phyloP scores from a whole-genome alignment of 2,329 filamentous ascomycete species.

The Aspergillus sp. region DNA sequence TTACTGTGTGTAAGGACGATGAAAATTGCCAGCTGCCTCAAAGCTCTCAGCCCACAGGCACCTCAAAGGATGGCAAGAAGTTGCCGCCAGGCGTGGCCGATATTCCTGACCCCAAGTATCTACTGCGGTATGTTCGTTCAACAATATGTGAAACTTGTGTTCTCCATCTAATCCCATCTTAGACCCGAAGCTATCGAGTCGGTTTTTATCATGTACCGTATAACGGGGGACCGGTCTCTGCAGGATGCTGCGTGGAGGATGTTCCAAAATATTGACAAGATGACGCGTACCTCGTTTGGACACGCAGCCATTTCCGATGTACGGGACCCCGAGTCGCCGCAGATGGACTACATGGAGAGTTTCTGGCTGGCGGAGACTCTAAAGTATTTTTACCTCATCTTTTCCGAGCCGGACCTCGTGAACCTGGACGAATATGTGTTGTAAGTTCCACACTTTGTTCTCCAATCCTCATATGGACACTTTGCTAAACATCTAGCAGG shows the following conservation, averaged over 20 bases:
- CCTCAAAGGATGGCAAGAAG: conserved; percentile 16
- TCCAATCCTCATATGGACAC: not conserved
- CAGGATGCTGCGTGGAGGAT: conserved; percentile 53
- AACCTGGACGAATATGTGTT: conserved; percentile 49
- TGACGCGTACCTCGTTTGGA: conserved; percentile 46
- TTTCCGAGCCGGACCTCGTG: conserved; percentile 42
- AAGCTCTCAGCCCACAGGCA: conserved; percentile 12
- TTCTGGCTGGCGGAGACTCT: conserved; percentile 51
- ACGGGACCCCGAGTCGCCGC: conserved; percentile 28
- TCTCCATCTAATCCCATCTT: conserved; percentile 7
- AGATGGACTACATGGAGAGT: conserved; percentile 46
- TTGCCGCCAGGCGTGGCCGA: conserved; percentile 33
- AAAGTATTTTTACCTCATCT: conserved; percentile 50
- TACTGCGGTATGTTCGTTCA: conserved; percentile 28
- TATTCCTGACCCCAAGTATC: conserved; percentile 32
- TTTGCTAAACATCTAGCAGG: conserved; percentile 19
- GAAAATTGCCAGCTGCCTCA: conserved; percentile 41
- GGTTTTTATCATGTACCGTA: conserved; percentile 62
- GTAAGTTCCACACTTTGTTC: conserved; percentile 27
- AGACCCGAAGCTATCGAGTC: conserved; percentile 62
- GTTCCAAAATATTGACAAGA: conserved; percentile 50
- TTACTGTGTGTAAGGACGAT: conserved; percentile 51
- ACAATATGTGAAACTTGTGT: not conserved
- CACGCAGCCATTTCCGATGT: conserved; percentile 49
- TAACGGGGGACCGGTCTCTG: conserved; percentile 55